phyloP scores from a whole-genome alignment of 1,139 yeast genomes.

The Kodamaea fungicola region DNA sequence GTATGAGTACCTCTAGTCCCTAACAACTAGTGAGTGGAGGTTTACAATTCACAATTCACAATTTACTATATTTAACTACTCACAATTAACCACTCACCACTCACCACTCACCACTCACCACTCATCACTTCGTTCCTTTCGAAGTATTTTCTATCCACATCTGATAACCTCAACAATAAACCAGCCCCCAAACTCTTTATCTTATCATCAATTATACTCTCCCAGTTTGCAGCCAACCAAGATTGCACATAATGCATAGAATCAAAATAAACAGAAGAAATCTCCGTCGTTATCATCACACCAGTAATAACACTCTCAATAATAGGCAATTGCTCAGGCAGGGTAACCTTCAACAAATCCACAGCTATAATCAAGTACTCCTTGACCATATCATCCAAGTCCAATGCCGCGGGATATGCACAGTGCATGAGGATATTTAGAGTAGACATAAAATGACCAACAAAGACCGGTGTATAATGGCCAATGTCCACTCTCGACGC shows the following conservation, averaged over 20 bases:
- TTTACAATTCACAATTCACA: too few species aligned
- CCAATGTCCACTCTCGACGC: slow-evolving; percentile 43
- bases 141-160: slow-evolving; percentile 16
- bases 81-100: too few species aligned
- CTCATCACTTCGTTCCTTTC: background rate
- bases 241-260: slow-evolving; percentile 31
- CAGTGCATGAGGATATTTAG: slow-evolving; percentile 53
- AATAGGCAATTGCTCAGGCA: slow-evolving; percentile 28
- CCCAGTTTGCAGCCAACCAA: slow-evolving; percentile 47
- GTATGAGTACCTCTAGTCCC: too few species aligned
- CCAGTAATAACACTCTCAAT: slow-evolving; percentile 50
- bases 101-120: too few species aligned
- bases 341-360: slow-evolving; percentile 16
- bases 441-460: slow-evolving; percentile 59
- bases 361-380: slow-evolving; percentile 44
- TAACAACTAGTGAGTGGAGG: too few species aligned
- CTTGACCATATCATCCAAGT: slow-evolving; percentile 53
- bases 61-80: too few species aligned
- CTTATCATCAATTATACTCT: slow-evolving; percentile 40
- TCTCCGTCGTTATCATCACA: slow-evolving; percentile 40
- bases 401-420: slow-evolving; percentile 52
- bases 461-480: slow-evolving; percentile 50
- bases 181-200: slow-evolving; percentile 52
- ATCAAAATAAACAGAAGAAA: slow-evolving; percentile 25
- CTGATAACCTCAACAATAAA: slow-evolving; percentile 37